Base-by-base conservation (phyloP, 306 rosid species). In the Rubus idaeus region DNA sequence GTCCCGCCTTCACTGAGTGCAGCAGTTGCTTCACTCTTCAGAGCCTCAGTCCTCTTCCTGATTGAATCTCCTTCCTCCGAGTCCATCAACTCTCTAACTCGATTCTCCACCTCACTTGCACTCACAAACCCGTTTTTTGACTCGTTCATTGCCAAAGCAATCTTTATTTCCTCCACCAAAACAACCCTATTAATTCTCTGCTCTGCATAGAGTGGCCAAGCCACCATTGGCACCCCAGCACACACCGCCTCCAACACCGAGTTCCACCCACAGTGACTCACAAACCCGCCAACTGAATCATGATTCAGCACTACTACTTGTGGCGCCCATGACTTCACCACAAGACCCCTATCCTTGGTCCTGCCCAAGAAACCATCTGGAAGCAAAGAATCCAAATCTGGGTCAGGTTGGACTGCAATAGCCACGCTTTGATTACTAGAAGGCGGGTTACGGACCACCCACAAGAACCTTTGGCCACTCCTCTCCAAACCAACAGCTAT, bases 171-270 rank as follows among this genome's bases (percentile, higher is more conserved):
- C 47, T 74, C 16, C 56, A 86, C 88, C 81, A 90, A 0, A 10
- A 77, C 3, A 41, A 73, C 69, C 10, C 78, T 69, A 20, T 86
- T 86, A 3, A 81, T 3, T 67, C 21, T 75, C 45, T 88, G 92
- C 67, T 86, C 96, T 0, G 90, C 90, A 18, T 84, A 88, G 3
- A 86, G 40, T 2, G 92, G 90, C 96, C 92, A 86, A 6, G 86
- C 82, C 44, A 84, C 57, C 83, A 84, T 70, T 0, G 90, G 90
- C 41, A 87, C 85, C 0, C 87, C 90, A 0, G 52, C 74, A 26
- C 78, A 68, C 1, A 84, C 64, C 0, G 88, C 83, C 63, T 83
- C 83, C 80, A 83, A 42, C 70, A 70, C 68, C 13, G 83, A 83
- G 51, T 62, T 75, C 86, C 86, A 83, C 26, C 86, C 83, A 47